Percentiles rank a stretch among this genome's conserved stretches.
Evolutionary conservation across 352 stramenopile species (phyloP).

Genomic region (Phytophthora ramorum): DNA sequence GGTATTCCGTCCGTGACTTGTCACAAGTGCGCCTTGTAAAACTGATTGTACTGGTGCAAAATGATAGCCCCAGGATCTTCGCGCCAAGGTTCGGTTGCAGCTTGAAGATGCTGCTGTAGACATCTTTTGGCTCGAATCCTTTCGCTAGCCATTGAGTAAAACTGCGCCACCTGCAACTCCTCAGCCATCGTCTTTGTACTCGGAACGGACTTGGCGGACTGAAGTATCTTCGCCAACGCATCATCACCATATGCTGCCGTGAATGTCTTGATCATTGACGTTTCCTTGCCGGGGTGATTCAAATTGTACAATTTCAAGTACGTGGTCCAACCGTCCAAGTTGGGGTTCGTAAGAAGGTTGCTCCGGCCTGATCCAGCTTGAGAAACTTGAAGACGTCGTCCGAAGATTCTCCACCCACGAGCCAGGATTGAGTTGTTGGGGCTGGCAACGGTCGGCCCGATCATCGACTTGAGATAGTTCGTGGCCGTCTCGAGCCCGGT

Average conservation of each 20-base stretch:
- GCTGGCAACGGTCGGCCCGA: too few relatives aligned
- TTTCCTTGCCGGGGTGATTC: not conserved
- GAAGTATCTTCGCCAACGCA: not conserved
- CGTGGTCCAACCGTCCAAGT: not conserved
- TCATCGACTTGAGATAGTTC: too few relatives aligned
- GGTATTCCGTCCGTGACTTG: too few relatives aligned
- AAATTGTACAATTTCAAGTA: not conserved
- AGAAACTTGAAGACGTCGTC: too few relatives aligned
- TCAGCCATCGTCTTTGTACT: conserved; percentile 3
- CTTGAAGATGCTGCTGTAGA: not conserved
- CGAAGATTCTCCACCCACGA: too few relatives aligned
- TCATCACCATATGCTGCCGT: conserved; percentile 4
- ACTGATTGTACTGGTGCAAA: not conserved
- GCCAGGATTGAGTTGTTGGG: too few relatives aligned
- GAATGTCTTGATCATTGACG: conserved; percentile 3
- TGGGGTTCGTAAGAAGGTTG: not conserved
- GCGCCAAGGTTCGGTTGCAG: not conserved
- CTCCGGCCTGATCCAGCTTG: not conserved
- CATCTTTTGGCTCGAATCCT: not conserved
- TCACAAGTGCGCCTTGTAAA: too few relatives aligned
- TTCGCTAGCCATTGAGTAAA: not conserved
- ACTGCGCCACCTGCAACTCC: not conserved
- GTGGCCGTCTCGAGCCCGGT: too few relatives aligned
- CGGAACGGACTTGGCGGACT: not conserved
- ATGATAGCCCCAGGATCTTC: not conserved